Evolutionary conservation across 768 basidiomycete genomes (phyloP).

Genomic region (Mycena pura): DNA sequence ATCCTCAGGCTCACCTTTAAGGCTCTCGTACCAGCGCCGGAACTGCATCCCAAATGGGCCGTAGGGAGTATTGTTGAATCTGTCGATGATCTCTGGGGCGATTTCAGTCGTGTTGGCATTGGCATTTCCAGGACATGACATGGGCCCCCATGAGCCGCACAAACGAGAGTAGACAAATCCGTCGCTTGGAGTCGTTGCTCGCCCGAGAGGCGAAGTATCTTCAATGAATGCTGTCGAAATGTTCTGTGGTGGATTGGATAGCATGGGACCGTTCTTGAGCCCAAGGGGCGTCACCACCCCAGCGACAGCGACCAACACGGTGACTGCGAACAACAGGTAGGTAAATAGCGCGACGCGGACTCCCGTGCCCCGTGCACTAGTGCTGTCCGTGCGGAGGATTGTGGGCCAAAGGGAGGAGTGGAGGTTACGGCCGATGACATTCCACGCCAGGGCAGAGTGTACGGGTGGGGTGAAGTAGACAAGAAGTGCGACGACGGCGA

Average conservation of each 20-base stretch:
- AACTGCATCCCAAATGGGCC: constrained; percentile 32
- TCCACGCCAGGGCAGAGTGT: constrained; percentile 32
- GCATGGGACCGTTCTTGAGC: constrained; percentile 22
- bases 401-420: constrained; percentile 31
- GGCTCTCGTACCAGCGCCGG: constrained; percentile 25
- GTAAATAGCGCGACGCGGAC: constrained; percentile 22
- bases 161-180: constrained; percentile 25
- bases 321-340: constrained; percentile 16
- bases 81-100: constrained; percentile 15
- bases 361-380: not conserved
- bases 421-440: constrained; percentile 25
- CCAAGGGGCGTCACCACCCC: constrained; percentile 31
- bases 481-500: constrained; percentile 30
- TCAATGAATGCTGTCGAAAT: constrained; percentile 18
- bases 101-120: constrained; percentile 26
- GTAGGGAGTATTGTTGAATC: constrained; percentile 30
- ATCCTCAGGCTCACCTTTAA: constrained; percentile 9
- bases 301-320: constrained; percentile 26
- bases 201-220: constrained; percentile 28
- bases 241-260: not conserved
- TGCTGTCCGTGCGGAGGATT: constrained; percentile 25
- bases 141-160: constrained; percentile 19
- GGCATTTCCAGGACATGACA: constrained; percentile 29
- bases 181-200: constrained; percentile 26
- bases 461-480: constrained; percentile 24